Base-by-base conservation (phyloP, 2,329 filamentous ascomycete species). In the Nemania bipapillata region DNA sequence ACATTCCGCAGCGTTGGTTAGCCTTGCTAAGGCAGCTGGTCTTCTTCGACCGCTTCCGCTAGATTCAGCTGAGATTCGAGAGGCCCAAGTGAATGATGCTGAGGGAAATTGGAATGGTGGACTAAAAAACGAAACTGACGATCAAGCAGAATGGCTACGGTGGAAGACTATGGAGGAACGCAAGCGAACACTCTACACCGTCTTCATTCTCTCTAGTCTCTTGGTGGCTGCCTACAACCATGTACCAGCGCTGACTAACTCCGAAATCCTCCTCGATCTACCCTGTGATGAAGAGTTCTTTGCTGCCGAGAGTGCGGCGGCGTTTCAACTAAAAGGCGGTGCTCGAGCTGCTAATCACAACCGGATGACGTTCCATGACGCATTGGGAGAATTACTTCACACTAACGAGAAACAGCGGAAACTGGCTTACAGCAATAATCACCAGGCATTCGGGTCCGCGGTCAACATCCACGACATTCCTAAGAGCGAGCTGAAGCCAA, bases 281-380 rank as follows among this genome's bases (percentile, higher is more conserved):
- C 96, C 96, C 2, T 97, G 94, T 74, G 94, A 97, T 77, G 96
- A 99, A 79, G 92, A 96, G 66, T 89, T 97, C 56, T 98, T 94
- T 86, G 86, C 90, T 6, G 94, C 93, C 0, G 91, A 96, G 71
- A 93, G 87, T 42, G 90, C 92, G n/a, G 87, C 91, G n/a, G 87
- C 87, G 8, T 99, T 97, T 86, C 87, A 90, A 69, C 87, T 90
- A 66, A 89, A 90, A 79, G 94, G 94, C 37, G 95, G 95, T 8
- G 81, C 87, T 17, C 85, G 87, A 57, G 87, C 87, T 50, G 90
- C 91, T 2, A 87, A 91, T 67, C 88, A 90, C 73, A 93, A 91
- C 70, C 86, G 88, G 6, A 85, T 92, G 71, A 90, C 92, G 0
- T 98, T 98, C 79, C 92, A 94, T 67, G 88, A 91, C 65, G 93